Evolutionary conservation across 2,329 filamentous ascomycete species (phyloP), one percentile per base, ranked within the genome.

Genomic region (Paracorniculantispora psalliotae): DNA sequence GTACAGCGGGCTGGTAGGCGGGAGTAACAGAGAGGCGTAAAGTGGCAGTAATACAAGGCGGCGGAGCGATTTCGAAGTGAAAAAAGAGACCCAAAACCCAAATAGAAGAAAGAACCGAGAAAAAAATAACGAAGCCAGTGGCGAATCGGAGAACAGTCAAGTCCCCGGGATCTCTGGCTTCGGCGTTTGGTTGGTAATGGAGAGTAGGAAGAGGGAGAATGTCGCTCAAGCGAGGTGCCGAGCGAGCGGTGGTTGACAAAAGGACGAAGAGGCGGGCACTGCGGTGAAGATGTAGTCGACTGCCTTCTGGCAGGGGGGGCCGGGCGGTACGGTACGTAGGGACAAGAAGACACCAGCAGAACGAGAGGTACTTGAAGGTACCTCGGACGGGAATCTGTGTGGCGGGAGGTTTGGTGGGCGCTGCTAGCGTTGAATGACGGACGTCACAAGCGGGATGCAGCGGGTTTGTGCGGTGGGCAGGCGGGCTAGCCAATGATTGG

Each of bases 261-360:
- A 51, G 37, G 55, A 52, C 10, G 56, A 51, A 44, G 56, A 59
- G 48, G 56, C 39, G 56, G 56, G 56, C 41, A 48, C 35, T 59
- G 56, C 56, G 56, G 47, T 59, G 56, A 59, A 59, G 56, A 59
- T 59, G 56, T 59, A 59, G 43, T 57, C 56, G 37, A 7, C 37
- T 17, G 37, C 12, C n/a, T 44, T 37, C 10, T 4, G 33, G 30
- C 6, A 33, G 30, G 12, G 30, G 30, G 33, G 33, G 33, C 10
- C 33, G 33, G 33, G 33, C 33, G 33, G 33, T 37, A 37, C 33
- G 3, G 33, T 4, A 37, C 33, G 10, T 9, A 8, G 10, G 4
- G 12, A 37, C 33, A 37, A 37, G 33, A 33, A 37, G 33, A 37
- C 33, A 37, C 4, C 17, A 9, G 33, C 33, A 13, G 33, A 15